Base-by-base conservation (phyloP, 2,329 filamentous ascomycete genomes). In the Epichloe uncinata region DNA sequence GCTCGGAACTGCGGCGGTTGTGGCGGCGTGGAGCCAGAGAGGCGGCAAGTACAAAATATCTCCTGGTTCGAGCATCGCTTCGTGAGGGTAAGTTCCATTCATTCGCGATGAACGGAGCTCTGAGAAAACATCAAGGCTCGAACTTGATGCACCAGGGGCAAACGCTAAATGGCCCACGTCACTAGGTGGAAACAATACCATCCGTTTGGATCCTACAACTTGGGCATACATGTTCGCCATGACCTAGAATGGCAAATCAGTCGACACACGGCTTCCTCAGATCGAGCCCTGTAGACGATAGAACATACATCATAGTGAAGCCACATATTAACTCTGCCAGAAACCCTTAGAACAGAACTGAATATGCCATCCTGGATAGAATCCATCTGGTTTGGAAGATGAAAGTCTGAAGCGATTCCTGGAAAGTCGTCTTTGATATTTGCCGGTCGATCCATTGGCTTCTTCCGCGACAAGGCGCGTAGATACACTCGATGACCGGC, bases 161-260 rank as follows among this genome's bases (percentile, higher is more conserved):
- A 95, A 85, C 3, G 77, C 74, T 0, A 95, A 73, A 36, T 79
- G 69, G 18, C 73, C 72, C 16, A 93, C 80, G 59, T 95, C 87
- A 2, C 73, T 70, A 0, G 90, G 89, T 1, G 87, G 87, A 62
- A 88, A 95, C 1, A 95, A 73, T 4, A 87, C 66, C 51, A 94
- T 73, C 30, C 77, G 75, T 61, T 93, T 94, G 1, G 75, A 74
- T 4, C 89, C 88, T 37, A 70, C 68, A 47, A 95, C 75, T 61
- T 95, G 89, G 59, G 83, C 88, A 53, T 93, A 83, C 3, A 95
- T 73, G 59, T 95, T 95, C 46, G 87, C 86, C 76, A 94, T 89
- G 15, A 93, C 87, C 77, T 85, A 51, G 16, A 35, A 22, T 13
- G 20, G 33, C 16, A 47, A 34, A 40, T 45, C 15, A 18, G 37